Percentiles rank a stretch among this genome's conserved stretches.
These are phyloP conservation scores for Mucor sp. DNA, from an alignment of 371 early-diverging fungal species.

Conservation along the genomic window DNA sequence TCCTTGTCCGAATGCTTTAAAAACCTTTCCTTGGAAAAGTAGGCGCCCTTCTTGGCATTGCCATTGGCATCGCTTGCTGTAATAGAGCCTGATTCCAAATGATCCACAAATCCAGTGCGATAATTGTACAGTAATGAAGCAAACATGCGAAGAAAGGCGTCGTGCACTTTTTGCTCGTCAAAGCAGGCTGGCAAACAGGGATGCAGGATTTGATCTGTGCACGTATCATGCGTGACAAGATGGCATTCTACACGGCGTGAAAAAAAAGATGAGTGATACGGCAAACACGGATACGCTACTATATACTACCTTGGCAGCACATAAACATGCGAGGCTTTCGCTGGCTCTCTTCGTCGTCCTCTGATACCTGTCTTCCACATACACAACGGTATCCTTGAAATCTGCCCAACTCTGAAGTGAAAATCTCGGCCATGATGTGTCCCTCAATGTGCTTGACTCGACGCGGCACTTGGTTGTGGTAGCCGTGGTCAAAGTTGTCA, in stretches of 20 bases:
- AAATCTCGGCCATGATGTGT: conserved; percentile 45
- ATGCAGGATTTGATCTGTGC: conserved; percentile 57
- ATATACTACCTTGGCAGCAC: conserved; percentile 44
- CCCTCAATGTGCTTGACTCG: conserved; percentile 48
- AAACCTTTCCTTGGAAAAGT: conserved; percentile 65
- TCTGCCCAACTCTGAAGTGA: conserved; percentile 32
- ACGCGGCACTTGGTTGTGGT: conserved; percentile 27
- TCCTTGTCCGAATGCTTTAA: conserved; percentile 70
- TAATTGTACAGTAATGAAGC: conserved; percentile 78
- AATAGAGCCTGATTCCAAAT: conserved; percentile 19
- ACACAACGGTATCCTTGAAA: conserved; percentile 49
- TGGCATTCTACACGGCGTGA: conserved; percentile 50
- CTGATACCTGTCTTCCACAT: conserved; percentile 39
- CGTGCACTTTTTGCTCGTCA: conserved; percentile 70
- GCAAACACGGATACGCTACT: not conserved
- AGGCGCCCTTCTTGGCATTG: conserved; percentile 10
- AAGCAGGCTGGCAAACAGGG: conserved; percentile 66
- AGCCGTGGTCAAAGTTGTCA: conserved; percentile 17
- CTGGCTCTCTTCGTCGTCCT: conserved; percentile 12
- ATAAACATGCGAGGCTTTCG: conserved; percentile 33
- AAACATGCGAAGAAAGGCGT: conserved; percentile 75
- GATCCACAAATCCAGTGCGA: conserved; percentile 55
- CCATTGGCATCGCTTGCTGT: conserved; percentile 16
- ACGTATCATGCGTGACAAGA: conserved; percentile 60
- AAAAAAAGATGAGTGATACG: not conserved